phyloP scores from a whole-genome alignment of 108 stramenopile species.

The Cyclotella sp. region DNA sequence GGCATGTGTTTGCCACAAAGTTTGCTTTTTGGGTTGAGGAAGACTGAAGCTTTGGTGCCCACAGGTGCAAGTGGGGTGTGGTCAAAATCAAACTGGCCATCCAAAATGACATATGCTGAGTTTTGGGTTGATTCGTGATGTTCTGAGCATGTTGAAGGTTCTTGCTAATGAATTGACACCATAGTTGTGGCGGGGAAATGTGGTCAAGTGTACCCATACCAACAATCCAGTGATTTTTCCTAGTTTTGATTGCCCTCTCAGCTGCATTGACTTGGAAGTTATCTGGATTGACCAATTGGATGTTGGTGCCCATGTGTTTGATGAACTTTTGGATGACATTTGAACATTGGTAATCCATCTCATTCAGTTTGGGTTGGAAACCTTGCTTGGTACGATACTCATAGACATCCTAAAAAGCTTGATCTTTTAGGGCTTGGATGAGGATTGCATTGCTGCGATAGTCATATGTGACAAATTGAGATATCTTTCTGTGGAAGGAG shows the following conservation, averaged over 20 bases:
- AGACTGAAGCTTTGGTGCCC: conserved; percentile 19
- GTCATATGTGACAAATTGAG: conserved; percentile 1
- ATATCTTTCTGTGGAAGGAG: not conserved
- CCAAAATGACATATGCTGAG: conserved; percentile 28
- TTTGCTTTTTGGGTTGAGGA: conserved; percentile 11
- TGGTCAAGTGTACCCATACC: conserved; percentile 20
- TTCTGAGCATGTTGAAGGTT: conserved; percentile 49
- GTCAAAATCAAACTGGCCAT: conserved; percentile 23
- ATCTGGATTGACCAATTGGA: conserved; percentile 22
- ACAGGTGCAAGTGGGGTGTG: conserved; percentile 10
- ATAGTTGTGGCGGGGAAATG: conserved; percentile 42
- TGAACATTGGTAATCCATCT: conserved; percentile 3
- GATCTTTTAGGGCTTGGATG: not conserved
- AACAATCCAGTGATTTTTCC: conserved; percentile 22
- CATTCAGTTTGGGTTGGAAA: not conserved
- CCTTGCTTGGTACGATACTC: not conserved
- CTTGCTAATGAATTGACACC: conserved; percentile 37
- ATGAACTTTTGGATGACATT: not conserved
- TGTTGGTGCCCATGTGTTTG: not conserved
- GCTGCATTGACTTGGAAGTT: conserved; percentile 26
- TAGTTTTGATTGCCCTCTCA: conserved; percentile 21
- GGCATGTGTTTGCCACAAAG: conserved; percentile 21
- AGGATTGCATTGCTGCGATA: conserved; percentile 1
- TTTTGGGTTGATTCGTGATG: conserved; percentile 49
- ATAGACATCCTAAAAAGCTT: not conserved